phyloP scores from a whole-genome alignment of 192 early-diverging fungal species.

The Lobosporangium transversale region DNA sequence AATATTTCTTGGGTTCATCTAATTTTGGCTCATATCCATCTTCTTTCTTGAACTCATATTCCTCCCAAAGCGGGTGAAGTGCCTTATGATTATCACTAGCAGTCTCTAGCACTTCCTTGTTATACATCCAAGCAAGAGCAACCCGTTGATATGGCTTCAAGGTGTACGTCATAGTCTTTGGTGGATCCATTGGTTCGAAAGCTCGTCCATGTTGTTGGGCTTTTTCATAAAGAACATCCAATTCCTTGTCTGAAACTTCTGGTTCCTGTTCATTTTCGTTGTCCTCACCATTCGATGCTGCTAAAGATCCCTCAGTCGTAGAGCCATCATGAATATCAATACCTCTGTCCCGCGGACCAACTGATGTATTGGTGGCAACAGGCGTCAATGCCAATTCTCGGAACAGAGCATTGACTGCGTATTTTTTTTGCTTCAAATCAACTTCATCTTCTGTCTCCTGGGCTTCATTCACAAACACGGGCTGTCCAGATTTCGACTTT shows the following conservation, averaged over 20 bases:
- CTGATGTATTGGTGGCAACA: constrained; percentile 32
- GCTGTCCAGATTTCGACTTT: constrained; percentile 1
- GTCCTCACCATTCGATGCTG: constrained; percentile 12
- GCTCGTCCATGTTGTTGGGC: constrained; percentile 61
- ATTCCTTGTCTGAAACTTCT: constrained; percentile 60
- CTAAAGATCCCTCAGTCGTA: constrained; percentile 18
- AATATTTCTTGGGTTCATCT: constrained; percentile 41
- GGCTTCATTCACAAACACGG: constrained; percentile 23
- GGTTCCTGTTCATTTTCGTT: constrained; percentile 45
- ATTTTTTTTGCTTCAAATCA: constrained; percentile 42
- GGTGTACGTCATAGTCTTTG: constrained; percentile 52
- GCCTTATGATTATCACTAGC: constrained; percentile 31
- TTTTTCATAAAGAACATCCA: constrained; percentile 66
- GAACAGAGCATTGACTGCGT: constrained; percentile 37
- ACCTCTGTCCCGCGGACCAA: constrained; percentile 20
- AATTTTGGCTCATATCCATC: constrained; percentile 25
- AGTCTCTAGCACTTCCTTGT: constrained; percentile 45
- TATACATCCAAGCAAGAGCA: constrained; percentile 64
- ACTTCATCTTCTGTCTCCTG: constrained; percentile 38
- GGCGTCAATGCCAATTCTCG: constrained; percentile 29
- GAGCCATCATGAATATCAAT: constrained; percentile 31
- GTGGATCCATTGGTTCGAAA: constrained; percentile 58
- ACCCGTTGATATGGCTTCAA: constrained; percentile 62
- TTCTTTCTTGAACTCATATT: constrained; percentile 56
- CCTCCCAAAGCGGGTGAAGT: constrained; percentile 66